phyloP scores from a whole-genome alignment of 2,329 filamentous ascomycete genomes.

The Fusarium sp. region DNA sequence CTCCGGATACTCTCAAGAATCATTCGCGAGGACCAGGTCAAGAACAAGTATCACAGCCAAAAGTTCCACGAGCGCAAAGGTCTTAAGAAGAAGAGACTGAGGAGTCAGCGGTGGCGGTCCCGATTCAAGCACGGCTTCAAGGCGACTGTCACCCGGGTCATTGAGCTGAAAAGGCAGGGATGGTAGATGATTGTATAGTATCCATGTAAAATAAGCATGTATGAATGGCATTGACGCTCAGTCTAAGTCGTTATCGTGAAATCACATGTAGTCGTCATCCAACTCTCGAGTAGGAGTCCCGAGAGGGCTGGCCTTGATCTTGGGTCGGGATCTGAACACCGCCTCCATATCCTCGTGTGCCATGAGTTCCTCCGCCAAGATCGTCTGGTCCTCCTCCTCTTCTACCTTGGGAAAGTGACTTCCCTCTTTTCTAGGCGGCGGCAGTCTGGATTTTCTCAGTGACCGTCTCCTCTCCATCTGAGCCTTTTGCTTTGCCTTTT shows the following conservation, averaged over 20 bases:
- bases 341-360: constrained; percentile 82
- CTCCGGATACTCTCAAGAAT: constrained; percentile 60
- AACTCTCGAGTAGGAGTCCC: constrained; percentile 63
- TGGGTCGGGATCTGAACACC: constrained; percentile 88
- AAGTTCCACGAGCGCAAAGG: constrained; percentile 83
- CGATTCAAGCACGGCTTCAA: constrained; percentile 80
- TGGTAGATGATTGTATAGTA: constrained; percentile 70
- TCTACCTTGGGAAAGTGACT: constrained; percentile 65
- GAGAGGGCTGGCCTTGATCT: constrained; percentile 82
- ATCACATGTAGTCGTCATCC: constrained; percentile 48
- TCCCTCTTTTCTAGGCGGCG: constrained; percentile 57
- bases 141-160: constrained; percentile 74
- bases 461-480: constrained; percentile 71
- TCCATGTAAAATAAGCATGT: constrained; percentile 50
- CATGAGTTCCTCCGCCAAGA: constrained; percentile 79
- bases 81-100: constrained; percentile 82
- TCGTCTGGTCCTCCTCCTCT: constrained; percentile 61
- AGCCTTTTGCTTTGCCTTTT: constrained; percentile 73
- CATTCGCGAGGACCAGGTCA: constrained; percentile 70
- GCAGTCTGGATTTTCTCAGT: constrained; percentile 61
- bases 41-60: constrained; percentile 70
- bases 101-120: constrained; percentile 77
- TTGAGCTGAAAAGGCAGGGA: constrained; percentile 81
- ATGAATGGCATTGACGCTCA: constrained; percentile 19
- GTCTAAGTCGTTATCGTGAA: constrained; percentile 28